phyloP scores from a whole-genome alignment of 1,139 yeast genomes.

The Taphrina betulina region DNA sequence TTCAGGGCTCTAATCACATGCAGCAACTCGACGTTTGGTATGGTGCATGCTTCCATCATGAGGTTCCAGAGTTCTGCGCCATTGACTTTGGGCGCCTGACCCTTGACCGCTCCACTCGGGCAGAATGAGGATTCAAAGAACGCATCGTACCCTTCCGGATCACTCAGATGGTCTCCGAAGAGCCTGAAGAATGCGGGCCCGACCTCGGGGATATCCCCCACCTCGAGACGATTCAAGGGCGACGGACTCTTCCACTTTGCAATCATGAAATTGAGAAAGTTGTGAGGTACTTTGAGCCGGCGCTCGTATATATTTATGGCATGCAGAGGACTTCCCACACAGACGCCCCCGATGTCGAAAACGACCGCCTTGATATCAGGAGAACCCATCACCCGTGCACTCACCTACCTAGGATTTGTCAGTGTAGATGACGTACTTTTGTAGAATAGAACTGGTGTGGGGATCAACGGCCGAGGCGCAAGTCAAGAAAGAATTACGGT shows the following conservation, averaged over 20 bases:
- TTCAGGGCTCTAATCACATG: slow-evolving; percentile 5
- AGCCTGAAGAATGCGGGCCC: slow-evolving; percentile 7
- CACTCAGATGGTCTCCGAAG: slow-evolving; percentile 23
- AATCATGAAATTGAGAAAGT: slow-evolving; percentile 30
- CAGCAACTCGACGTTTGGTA: slow-evolving; percentile 10
- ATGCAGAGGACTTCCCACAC: slow-evolving; percentile 30
- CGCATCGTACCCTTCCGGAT: slow-evolving; percentile 26
- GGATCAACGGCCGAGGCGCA: no score
- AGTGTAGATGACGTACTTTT: no score
- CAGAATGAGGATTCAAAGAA: slow-evolving; percentile 12
- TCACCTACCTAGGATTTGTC: no score
- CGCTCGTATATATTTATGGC: slow-evolving; percentile 28
- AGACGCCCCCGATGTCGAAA: slow-evolving; percentile 30
- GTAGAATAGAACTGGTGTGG: no score
- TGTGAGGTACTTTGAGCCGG: slow-evolving; percentile 17
- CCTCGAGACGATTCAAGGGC: slow-evolving; percentile 25
- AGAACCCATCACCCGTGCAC: no score
- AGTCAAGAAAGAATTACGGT: no score
- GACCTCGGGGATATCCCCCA: slow-evolving; percentile 8
- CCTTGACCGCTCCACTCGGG: slow-evolving; percentile 7
- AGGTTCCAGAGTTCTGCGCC: slow-evolving; percentile 8
- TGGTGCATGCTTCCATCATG: slow-evolving; percentile 24
- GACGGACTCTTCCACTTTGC: slow-evolving; percentile 31
- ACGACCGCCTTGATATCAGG: slow-evolving; percentile 28
- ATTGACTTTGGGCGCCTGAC: slow-evolving; percentile 14